Evolutionary conservation across 345 rosid genomes (phyloP).

Genomic region (Mangifera indica): DNA sequence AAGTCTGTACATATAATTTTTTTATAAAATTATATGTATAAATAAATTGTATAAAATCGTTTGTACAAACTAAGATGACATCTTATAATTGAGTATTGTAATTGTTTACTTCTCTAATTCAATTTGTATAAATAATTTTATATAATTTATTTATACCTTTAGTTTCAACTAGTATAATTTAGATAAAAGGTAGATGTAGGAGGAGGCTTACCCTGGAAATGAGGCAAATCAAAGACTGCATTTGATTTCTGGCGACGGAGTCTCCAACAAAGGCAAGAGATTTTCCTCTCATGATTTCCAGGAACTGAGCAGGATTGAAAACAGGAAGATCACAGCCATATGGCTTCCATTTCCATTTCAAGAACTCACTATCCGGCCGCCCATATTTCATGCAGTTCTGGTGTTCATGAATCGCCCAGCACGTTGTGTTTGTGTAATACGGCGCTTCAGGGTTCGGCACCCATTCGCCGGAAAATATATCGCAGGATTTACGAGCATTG

Average conservation of each 20-base stretch:
- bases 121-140: no score
- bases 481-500: constrained; percentile 35
- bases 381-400: constrained; percentile 95
- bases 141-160: no score
- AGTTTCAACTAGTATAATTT: no score
- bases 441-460: constrained; percentile 68
- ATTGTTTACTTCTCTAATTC: no score
- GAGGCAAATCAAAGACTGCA: constrained; percentile 96
- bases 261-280: constrained; percentile 90
- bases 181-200: neutral
- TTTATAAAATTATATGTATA: no score
- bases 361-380: constrained; percentile 64
- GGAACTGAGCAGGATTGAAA: constrained; percentile 69
- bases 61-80: no score
- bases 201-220: constrained; percentile 65
- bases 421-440: constrained; percentile 79
- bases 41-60: no score
- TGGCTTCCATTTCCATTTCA: constrained; percentile 88
- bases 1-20: no score
- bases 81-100: no score
- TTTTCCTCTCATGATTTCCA: constrained; percentile 67
- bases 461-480: constrained; percentile 85
- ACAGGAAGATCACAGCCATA: constrained; percentile 64
- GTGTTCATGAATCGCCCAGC: constrained; percentile 96
- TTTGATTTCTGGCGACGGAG: constrained; percentile 84